These are phyloP conservation scores for Boletus vermiculosoides DNA, from an alignment of 768 basidiomycete species.

Conservation along the genomic window DNA sequence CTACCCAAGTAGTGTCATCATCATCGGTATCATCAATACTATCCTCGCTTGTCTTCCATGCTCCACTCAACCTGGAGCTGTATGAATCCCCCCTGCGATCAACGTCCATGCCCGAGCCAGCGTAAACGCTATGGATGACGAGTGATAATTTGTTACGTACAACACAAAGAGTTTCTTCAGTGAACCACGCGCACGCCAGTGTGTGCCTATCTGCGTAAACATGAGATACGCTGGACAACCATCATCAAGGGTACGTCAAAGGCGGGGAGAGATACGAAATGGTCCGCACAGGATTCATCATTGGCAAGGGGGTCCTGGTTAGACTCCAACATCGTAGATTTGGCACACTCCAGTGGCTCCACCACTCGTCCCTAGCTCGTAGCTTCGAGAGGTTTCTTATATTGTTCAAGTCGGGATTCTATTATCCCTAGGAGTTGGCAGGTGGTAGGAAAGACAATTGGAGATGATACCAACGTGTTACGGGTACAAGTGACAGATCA, in stretches of 20 bases:
- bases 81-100: constrained; percentile 11
- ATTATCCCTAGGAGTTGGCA: not conserved
- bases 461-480: not conserved
- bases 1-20: constrained; percentile 9
- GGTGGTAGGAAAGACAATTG: not conserved
- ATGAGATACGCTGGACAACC: not conserved
- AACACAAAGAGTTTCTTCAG: constrained; percentile 10
- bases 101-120: not conserved
- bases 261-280: not conserved
- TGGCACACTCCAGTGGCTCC: not conserved
- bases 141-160: not conserved
- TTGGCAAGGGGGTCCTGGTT: not conserved
- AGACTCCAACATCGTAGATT: not conserved
- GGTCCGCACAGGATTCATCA: not conserved
- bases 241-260: not conserved
- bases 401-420: not conserved
- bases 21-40: not conserved
- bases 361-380: too few relatives aligned
- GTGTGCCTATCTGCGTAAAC: not conserved
- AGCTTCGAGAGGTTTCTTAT: not conserved
- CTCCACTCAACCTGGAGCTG: constrained; percentile 5
- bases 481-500: not conserved
- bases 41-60: not conserved
- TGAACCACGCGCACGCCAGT: constrained; percentile 3
- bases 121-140: not conserved